Evolutionary conservation across 345 rosid genomes (phyloP), one percentile per base, ranked within the genome.

Genomic region (Dipteronia dyeriana): DNA sequence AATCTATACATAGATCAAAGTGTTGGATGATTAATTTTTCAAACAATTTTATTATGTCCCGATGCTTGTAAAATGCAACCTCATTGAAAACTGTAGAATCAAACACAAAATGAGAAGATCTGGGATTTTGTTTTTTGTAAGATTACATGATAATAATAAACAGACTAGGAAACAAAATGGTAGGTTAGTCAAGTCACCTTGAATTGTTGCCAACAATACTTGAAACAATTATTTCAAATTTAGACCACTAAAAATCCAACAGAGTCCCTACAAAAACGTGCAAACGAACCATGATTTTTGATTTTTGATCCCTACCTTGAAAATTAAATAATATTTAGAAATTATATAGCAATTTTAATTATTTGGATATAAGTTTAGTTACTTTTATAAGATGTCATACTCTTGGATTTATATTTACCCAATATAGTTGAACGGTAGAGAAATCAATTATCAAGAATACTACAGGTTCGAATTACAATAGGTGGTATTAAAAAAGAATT

Each of bases 31-130:
- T 59, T 59, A 41, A 2, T 59, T n/a, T 16, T 59, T n/a, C 26
- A 59, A 59, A 20, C 57, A 53, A 16, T 53, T 53, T 16, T 53
- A 59, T 22, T 19, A 59, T 9, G 26, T 59, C 9, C 63, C 57
- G 7, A 20, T 59, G 63, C 20, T n/a, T 59, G 61, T 56, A 34
- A 56, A 17, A 19, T 56, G 61, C 5, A 56, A n/a, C 61, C n/a
- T n/a, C 26, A 20, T 59, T 59, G 63, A 59, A 22, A 59, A 59
- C 63, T 13, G 63, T 59, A 59, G 63, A 59, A 59, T 59, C 63
- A 59, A 59, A 59, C 63, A 59, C 63, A 59, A 20, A 59, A 59
- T n/a, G 63, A 59, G 63, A 59, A 59, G 9, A 59, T 59, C 63
- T 59, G 63, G 63, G 63, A 59, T 59, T 59, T 59, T 59, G 63